Evolutionary conservation across 192 early-diverging fungal genomes (phyloP).

Genomic region (Gamsiella multidivaricata): DNA sequence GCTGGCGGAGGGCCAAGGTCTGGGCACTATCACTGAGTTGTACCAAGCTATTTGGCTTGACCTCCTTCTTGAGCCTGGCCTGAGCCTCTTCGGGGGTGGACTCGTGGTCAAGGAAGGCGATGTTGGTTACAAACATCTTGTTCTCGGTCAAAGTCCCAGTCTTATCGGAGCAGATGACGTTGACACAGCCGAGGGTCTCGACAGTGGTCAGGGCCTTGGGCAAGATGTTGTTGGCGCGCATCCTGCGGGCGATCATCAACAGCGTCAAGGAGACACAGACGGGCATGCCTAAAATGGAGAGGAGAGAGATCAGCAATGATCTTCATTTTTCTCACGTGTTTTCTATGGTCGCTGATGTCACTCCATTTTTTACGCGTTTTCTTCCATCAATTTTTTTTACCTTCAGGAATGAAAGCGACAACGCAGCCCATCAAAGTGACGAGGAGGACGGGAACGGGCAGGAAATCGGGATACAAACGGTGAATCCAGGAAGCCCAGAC

Average conservation of each 20-base stretch:
- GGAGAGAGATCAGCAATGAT: too few relatives aligned
- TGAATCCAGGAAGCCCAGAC: constrained; percentile 70
- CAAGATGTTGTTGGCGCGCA: constrained; percentile 77
- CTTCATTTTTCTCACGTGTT: too few relatives aligned
- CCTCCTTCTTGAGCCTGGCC: constrained; percentile 33
- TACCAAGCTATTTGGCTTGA: constrained; percentile 19
- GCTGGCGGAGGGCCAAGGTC: constrained; percentile 37
- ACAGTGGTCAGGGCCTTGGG: constrained; percentile 87
- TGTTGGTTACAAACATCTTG: constrained; percentile 72
- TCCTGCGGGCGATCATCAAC: constrained; percentile 79
- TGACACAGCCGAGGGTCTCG: constrained; percentile 88
- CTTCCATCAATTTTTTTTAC: constrained; percentile 21
- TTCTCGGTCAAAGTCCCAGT: constrained; percentile 91
- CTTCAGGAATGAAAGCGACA: constrained; percentile 83
- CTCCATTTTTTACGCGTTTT: constrained; percentile 25
- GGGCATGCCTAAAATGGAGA: constrained; percentile 68
- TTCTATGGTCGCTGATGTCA: constrained; percentile 12
- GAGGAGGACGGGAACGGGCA: constrained; percentile 54
- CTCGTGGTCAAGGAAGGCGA: constrained; percentile 56
- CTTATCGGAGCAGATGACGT: constrained; percentile 79
- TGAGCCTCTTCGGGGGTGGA: constrained; percentile 46
- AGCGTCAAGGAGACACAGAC: constrained; percentile 81
- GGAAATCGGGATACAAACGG: constrained; percentile 63
- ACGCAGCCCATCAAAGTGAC: constrained; percentile 71
- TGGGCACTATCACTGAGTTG: constrained; percentile 52